phyloP scores from a whole-genome alignment of 306 rosid genomes.

The Cicer chorassanicum region DNA sequence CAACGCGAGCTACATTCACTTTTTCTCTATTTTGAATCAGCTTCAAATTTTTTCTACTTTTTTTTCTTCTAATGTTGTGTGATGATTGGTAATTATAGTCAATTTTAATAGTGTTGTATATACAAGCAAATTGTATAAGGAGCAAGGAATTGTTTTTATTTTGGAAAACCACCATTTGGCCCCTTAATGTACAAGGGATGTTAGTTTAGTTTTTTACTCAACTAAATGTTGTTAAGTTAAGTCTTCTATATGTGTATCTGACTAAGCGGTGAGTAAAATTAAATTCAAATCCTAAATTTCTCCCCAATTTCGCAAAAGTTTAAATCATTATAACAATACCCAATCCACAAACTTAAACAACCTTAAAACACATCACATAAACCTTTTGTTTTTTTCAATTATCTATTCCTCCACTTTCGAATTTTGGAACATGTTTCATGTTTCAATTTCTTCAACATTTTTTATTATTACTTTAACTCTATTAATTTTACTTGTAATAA shows the following conservation, averaged over 20 bases:
- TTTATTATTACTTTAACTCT: constrained; percentile 17
- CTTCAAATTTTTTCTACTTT: not conserved
- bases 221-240: too few relatives aligned
- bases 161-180: too few relatives aligned
- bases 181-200: too few relatives aligned
- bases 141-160: too few relatives aligned
- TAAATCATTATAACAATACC: too few relatives aligned
- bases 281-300: too few relatives aligned
- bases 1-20: not conserved
- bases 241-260: too few relatives aligned
- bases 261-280: too few relatives aligned
- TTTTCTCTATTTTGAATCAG: not conserved
- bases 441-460: too few relatives aligned
- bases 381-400: not conserved
- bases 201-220: too few relatives aligned
- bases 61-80: not conserved
- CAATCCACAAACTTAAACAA: too few relatives aligned
- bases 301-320: too few relatives aligned
- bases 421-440: constrained; percentile 44
- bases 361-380: not conserved
- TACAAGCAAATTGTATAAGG: not conserved
- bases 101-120: not conserved
- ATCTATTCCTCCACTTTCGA: not conserved
- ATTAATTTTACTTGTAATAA: constrained; percentile 32
- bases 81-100: not conserved